phyloP scores from a whole-genome alignment of 257 asterid species.

The Solanum pinnatisectum region DNA sequence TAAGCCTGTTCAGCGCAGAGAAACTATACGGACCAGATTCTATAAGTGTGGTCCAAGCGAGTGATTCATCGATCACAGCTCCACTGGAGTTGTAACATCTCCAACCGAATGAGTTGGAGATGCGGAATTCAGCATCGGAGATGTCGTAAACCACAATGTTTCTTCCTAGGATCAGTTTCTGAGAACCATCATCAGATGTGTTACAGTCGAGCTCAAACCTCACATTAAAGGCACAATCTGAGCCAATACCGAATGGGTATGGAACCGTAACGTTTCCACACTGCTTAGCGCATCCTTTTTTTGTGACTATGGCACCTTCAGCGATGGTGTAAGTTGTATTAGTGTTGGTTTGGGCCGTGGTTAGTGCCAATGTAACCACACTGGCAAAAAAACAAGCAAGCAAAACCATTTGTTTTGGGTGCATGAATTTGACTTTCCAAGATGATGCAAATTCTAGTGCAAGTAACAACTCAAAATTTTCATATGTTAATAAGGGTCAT shows the following conservation, averaged over 20 bases:
- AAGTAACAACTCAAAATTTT: background rate
- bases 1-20: background rate
- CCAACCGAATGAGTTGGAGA: slow-evolving; percentile 26
- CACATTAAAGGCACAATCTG: slow-evolving; percentile 19
- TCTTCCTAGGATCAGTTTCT: background rate
- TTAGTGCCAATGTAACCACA: background rate
- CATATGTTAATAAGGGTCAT: background rate
- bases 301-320: background rate
- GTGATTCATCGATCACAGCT: background rate
- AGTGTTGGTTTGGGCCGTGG: background rate
- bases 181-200: background rate
- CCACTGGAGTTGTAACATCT: slow-evolving; percentile 37
- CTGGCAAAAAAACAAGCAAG: background rate
- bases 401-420: background rate
- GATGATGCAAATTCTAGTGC: background rate
- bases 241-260: slow-evolving; percentile 36
- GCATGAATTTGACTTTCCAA: background rate
- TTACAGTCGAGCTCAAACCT: slow-evolving; percentile 30
- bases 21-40: background rate
- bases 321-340: background rate
- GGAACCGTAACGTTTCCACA: slow-evolving; percentile 45
- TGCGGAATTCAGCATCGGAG: slow-evolving; percentile 38
- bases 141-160: slow-evolving; percentile 20
- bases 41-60: background rate
- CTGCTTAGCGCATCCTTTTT: background rate